Conservation (phyloP, 1,284 basidiomycete species). For the Pyrrhoderma noxium region DNA sequence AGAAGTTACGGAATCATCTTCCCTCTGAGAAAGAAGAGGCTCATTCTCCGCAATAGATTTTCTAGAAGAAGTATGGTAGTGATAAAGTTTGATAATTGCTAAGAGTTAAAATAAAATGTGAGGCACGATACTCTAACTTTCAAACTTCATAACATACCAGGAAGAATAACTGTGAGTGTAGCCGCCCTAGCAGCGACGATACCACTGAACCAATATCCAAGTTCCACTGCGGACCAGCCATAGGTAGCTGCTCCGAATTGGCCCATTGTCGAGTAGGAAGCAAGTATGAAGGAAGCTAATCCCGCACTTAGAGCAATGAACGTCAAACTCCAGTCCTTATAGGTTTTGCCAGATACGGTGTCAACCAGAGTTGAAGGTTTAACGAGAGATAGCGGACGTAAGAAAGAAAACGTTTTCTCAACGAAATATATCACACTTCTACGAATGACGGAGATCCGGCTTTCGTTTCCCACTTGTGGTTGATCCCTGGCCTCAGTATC, state of each 20-base stretch:
- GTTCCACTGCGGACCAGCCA: conserved; percentile 65
- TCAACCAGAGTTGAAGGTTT: conserved; percentile 2
- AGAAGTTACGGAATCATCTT: neutral
- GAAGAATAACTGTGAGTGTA: conserved; percentile 57
- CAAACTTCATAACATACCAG: conserved; percentile 38
- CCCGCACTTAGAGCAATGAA: conserved; percentile 51
- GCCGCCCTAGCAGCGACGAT: conserved; percentile 53
- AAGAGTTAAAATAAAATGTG: neutral
- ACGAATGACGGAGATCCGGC: neutral
- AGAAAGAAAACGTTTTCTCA: neutral
- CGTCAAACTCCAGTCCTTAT: conserved; percentile 64
- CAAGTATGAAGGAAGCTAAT: conserved; percentile 47
- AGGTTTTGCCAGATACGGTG: conserved; percentile 5
- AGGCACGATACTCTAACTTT: neutral
- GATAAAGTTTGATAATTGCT: conserved; percentile 48
- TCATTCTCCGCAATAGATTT: neutral
- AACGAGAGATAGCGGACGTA: conserved; percentile 11
- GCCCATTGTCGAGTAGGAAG: conserved; percentile 53
- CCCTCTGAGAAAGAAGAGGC: neutral
- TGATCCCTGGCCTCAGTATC: conserved; percentile 28
- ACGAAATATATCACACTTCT: neutral
- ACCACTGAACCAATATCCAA: conserved; percentile 71
- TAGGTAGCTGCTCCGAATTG: conserved; percentile 65
- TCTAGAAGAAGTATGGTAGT: conserved; percentile 23
- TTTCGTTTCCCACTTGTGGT: neutral